A percentile compares a stretch with the other conserved stretches of the same genome.
phyloP scores from a whole-genome alignment of 2,329 filamentous ascomycete species.

The Penicillium decumbens region DNA sequence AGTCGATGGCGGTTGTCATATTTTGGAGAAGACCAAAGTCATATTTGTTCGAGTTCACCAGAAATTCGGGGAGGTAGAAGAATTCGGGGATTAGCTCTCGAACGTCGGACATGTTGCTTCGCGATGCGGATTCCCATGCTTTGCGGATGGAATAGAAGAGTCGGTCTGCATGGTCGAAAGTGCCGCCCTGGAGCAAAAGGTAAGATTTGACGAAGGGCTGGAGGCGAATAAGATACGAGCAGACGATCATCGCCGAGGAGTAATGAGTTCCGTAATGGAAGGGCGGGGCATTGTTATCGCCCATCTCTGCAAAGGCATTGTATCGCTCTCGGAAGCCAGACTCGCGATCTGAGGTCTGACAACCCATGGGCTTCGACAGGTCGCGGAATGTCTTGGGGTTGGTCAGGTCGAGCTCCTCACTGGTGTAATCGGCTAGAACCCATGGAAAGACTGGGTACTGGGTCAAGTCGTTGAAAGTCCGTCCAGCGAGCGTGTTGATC shows the following conservation, averaged over 20 bases:
- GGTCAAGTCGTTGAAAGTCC: conserved; percentile 96
- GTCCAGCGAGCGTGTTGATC: conserved; percentile 92
- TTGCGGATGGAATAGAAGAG: conserved; percentile 90
- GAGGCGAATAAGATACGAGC: conserved; percentile 88
- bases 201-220: conserved; percentile 97
- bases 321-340: conserved; percentile 79
- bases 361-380: conserved; percentile 92
- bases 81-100: conserved; percentile 94
- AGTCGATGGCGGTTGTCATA: conserved; percentile 70
- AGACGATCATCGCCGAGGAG: conserved; percentile 97
- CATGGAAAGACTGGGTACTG: conserved; percentile 98
- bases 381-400: conserved; percentile 85
- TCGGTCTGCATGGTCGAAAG: conserved; percentile 91
- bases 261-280: conserved; percentile 99
- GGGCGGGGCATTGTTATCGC: conserved; percentile 66
- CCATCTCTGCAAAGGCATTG: conserved; percentile 83
- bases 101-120: conserved; percentile 87
- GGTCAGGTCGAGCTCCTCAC: conserved; percentile 80
- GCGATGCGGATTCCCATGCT: conserved; percentile 85
- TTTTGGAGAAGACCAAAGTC: conserved; percentile 88
- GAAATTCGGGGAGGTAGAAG: conserved; percentile 91
- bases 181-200: conserved; percentile 87
- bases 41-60: conserved; percentile 90
- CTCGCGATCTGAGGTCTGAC: conserved; percentile 72
- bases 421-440: conserved; percentile 93